phyloP scores from a whole-genome alignment of 495 filamentous ascomycete species.

The Paragyromitra xinjiangensis region DNA sequence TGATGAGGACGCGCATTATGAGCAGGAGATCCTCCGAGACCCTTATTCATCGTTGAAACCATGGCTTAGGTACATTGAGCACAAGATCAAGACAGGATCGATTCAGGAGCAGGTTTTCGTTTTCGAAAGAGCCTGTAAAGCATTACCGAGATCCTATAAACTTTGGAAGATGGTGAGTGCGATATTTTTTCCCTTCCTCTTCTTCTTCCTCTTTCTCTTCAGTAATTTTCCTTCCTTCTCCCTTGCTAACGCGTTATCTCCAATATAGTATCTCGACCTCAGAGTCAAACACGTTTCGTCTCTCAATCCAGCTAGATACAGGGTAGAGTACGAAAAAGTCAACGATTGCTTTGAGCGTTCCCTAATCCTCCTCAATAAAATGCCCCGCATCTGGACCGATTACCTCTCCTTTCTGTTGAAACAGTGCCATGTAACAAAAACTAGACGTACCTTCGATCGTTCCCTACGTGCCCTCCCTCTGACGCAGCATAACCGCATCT shows the following conservation, averaged over 20 bases:
- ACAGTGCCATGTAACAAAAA: conserved; percentile 91
- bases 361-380: conserved; percentile 95
- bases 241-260: conserved; percentile 29
- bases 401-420: conserved; percentile 90
- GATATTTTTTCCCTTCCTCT: conserved; percentile 10
- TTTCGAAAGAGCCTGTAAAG: conserved; percentile 87
- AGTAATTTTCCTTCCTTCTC: not conserved
- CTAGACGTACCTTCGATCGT: conserved; percentile 90
- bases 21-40: conserved; percentile 91
- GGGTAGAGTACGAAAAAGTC: conserved; percentile 86
- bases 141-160: conserved; percentile 94
- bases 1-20: conserved; percentile 90
- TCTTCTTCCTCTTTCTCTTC: not conserved
- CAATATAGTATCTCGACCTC: conserved; percentile 80
- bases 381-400: conserved; percentile 99
- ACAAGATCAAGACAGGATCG: conserved; percentile 86
- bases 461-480: conserved; percentile 93
- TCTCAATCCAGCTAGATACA: conserved; percentile 83
- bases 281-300: conserved; percentile 81
- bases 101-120: conserved; percentile 93
- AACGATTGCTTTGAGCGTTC: conserved; percentile 95
- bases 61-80: conserved; percentile 94
- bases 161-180: conserved; percentile 90
- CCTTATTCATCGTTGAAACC: conserved; percentile 82
- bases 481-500: conserved; percentile 97